These are phyloP conservation scores for Rhodotorula toruloides DNA, from an alignment of 768 basidiomycete species.

Conservation along the genomic window DNA sequence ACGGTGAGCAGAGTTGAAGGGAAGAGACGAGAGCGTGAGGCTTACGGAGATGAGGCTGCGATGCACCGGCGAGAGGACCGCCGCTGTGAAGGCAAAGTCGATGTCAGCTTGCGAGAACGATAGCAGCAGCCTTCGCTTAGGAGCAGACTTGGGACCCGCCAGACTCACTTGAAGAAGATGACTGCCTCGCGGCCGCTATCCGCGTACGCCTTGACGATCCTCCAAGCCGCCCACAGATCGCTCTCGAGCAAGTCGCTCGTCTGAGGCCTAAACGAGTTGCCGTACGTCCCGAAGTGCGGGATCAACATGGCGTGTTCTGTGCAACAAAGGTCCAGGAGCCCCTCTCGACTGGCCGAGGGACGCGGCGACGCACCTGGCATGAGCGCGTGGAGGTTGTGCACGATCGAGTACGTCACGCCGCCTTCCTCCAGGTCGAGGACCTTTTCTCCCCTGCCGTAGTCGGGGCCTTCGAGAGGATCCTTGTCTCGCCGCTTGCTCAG, in stretches of 20 bases:
- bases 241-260: slow-evolving; percentile 1
- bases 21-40: background rate
- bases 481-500: background rate
- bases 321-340: background rate
- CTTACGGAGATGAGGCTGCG: slow-evolving; percentile 27
- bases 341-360: background rate
- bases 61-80: slow-evolving; percentile 25
- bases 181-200: background rate
- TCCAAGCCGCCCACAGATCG: slow-evolving; percentile 13
- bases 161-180: slow-evolving; percentile 25
- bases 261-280: slow-evolving; percentile 15
- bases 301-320: slow-evolving; percentile 22
- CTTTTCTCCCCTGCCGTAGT: slow-evolving; percentile 9
- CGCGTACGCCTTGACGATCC: slow-evolving; percentile 19
- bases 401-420: background rate
- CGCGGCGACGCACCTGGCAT: background rate
- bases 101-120: background rate
- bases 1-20: background rate
- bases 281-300: slow-evolving; percentile 5
- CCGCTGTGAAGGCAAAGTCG: background rate
- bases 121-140: background rate
- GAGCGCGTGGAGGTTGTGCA: slow-evolving; percentile 23
- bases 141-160: too few relatives aligned
- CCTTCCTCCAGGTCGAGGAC: background rate
- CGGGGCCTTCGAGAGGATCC: slow-evolving; percentile 12